phyloP scores from a whole-genome alignment of 306 rosid genomes.

The Vicia faba region DNA sequence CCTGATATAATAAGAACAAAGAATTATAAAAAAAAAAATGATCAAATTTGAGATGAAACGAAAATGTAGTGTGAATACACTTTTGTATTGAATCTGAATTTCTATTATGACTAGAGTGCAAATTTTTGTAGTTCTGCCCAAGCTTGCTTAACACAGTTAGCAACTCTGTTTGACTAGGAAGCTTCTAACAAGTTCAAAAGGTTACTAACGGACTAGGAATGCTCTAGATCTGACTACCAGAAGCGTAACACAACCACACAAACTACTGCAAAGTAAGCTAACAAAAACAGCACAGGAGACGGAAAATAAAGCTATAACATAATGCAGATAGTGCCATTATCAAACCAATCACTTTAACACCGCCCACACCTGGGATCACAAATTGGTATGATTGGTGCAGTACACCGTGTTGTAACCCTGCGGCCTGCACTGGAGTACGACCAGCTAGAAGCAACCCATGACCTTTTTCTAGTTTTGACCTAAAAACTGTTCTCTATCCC shows the following conservation, averaged over 20 bases:
- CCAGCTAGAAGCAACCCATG: neutral
- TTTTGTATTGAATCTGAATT: neutral
- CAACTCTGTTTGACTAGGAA: neutral
- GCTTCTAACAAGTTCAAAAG: neutral
- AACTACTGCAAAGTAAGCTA: neutral
- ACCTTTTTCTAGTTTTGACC: neutral
- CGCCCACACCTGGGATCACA: neutral
- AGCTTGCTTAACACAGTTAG: neutral
- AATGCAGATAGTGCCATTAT: neutral
- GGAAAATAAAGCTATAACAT: neutral
- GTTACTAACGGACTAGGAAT: conserved; percentile 1
- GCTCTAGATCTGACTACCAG: neutral
- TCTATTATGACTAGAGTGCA: neutral
- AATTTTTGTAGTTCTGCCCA: neutral
- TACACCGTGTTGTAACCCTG: neutral
- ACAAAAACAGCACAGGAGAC: neutral
- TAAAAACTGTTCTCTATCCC: neutral
- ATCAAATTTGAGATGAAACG: neutral
- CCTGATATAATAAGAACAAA: neutral
- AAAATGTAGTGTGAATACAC: neutral
- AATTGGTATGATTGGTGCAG: neutral
- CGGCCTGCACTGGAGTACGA: neutral
- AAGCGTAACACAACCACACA: neutral
- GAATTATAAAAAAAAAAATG: neutral
- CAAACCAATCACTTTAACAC: neutral